These are phyloP conservation scores for Blastobotrys raffinosifermentans DNA, from an alignment of 1,139 yeast species.

Conservation along the genomic window DNA sequence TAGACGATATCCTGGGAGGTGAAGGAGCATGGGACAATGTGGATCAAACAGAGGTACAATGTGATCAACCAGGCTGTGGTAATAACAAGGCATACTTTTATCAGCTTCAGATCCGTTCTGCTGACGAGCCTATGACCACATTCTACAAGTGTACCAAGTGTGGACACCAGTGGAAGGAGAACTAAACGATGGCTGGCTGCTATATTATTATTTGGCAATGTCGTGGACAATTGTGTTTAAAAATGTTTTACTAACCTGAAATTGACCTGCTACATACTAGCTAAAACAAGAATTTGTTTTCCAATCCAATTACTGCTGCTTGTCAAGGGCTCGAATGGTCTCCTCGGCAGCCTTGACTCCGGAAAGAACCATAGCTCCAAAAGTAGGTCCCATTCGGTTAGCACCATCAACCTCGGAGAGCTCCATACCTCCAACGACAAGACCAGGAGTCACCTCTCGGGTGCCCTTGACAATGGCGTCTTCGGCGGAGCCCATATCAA, in stretches of 20 bases:
- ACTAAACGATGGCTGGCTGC: no score
- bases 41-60: constrained; percentile 64
- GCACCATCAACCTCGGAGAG: constrained; percentile 71
- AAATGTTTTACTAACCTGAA: no score
- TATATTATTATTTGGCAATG: no score
- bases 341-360: constrained; percentile 71
- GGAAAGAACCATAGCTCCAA: constrained; percentile 74
- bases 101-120: constrained; percentile 91
- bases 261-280: no score
- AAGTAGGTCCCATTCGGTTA: constrained; percentile 82
- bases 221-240: no score
- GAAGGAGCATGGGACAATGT: constrained; percentile 99
- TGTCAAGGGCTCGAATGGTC: constrained; percentile 5
- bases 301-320: no score
- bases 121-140: constrained; percentile 93
- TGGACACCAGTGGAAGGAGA: constrained; percentile 96
- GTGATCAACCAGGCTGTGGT: constrained; percentile 83
- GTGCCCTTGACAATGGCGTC: constrained; percentile 71
- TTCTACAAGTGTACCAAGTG: constrained; percentile 89
- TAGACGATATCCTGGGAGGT: constrained; percentile 95
- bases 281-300: no score
- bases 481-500: constrained; percentile 75
- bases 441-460: constrained; percentile 62
- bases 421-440: constrained; percentile 79
- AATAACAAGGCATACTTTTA: constrained; percentile 91